Evolutionary conservation across 805 yeast genomes (phyloP), one percentile per base, ranked within the genome.

Genomic region (Ogataea degrootiae): DNA sequence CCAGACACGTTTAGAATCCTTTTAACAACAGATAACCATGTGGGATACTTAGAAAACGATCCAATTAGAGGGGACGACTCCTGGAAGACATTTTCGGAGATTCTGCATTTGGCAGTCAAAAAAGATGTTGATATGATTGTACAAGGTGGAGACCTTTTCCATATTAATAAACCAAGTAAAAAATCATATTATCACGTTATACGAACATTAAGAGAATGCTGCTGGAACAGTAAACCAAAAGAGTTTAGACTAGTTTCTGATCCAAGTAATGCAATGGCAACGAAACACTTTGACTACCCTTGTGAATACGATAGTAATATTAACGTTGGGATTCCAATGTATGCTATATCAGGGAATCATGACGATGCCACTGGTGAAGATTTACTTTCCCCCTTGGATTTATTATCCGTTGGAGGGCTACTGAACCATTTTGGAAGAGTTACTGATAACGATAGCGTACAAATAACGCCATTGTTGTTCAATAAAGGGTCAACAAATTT

Each of bases 351-450:
- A 41, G 99, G 99, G 2, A 94, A 94, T 59, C 99, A 94, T 63
- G 99, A 94, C 66, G 98, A 94, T 66, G 88, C 96, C 3, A 87
- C 96, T 0, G 98, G 98, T 1, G 87, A 82, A 45, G 83, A 85
- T 21, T 68, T 87, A 45, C 69, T 94, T 14, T 82, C 91, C 46
- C 96, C 99, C 0, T 72, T 94, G 72, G 99, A 94, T 65, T 68
- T 94, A 3, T 68, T 94, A 12, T 78, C 87, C 17, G 87, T 86
- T 6, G 70, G 88, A 2, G 98, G 98, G 0, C 68, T 91, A 46
- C 68, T 94, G 29, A 94, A 94, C 64, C 96, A 90, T 68, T 90
- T 89, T 65, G 99, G 99, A 1, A 77, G 85, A 55, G 85, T 88
- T 1, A 70, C 75, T 19, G 84, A 88, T 53, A 82, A 83, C 56